phyloP scores from a whole-genome alignment of 257 asterid genomes.

The Ocimum tenuiflorum region DNA sequence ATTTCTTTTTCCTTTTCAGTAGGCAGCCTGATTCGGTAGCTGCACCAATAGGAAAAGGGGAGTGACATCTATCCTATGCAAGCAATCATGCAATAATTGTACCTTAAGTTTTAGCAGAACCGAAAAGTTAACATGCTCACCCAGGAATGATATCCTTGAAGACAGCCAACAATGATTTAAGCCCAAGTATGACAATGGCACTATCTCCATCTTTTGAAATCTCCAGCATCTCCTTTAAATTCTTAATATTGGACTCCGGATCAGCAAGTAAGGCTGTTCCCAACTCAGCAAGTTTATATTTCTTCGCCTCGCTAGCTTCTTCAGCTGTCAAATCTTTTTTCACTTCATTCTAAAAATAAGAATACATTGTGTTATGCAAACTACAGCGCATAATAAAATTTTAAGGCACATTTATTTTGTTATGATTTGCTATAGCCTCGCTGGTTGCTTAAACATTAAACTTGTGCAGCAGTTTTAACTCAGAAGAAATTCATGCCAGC shows the following conservation, averaged over 20 bases:
- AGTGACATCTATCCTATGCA: slow-evolving; percentile 4
- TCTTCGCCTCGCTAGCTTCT: slow-evolving; percentile 68
- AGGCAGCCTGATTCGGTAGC: slow-evolving; percentile 91
- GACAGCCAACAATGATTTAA: slow-evolving; percentile 87
- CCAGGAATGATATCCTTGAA: slow-evolving; percentile 95
- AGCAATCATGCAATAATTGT: neutral
- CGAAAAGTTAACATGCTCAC: slow-evolving; percentile 34
- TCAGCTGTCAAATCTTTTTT: slow-evolving; percentile 67
- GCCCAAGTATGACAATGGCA: slow-evolving; percentile 52
- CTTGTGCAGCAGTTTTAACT: neutral
- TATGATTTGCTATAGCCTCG: neutral
- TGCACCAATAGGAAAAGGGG: slow-evolving; percentile 31
- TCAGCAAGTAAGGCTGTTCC: slow-evolving; percentile 79
- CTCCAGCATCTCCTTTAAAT: slow-evolving; percentile 81
- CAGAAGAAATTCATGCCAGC: neutral
- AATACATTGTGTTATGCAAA: neutral
- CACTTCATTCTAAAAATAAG: slow-evolving; percentile 67
- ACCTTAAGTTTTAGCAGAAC: neutral
- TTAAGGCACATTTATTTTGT: neutral
- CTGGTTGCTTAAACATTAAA: slow-evolving; percentile 7
- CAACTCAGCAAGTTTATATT: slow-evolving; percentile 76
- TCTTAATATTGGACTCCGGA: slow-evolving; percentile 80
- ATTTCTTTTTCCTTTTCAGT: slow-evolving; percentile 90
- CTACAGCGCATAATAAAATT: neutral
- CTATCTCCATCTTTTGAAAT: slow-evolving; percentile 58